phyloP scores from a whole-genome alignment of 2,329 filamentous ascomycete species.

The Fusarium nodosum region DNA sequence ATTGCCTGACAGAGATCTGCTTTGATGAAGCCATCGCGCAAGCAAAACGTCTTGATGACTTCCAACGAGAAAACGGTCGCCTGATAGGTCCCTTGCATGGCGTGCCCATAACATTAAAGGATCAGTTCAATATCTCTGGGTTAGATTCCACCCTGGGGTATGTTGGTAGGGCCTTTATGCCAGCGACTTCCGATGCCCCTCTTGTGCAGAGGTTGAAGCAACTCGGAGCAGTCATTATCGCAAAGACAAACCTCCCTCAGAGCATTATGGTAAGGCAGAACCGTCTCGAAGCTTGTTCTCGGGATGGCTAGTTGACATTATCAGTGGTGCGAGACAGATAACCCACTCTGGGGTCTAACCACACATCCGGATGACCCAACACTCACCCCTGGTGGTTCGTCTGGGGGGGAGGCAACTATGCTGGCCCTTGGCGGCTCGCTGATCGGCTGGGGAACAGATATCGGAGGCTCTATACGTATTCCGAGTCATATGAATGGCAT shows the following conservation, averaged over 20 bases:
- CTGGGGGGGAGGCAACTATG: neutral
- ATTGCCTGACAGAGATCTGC: neutral
- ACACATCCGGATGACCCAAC: neutral
- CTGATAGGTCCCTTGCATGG: conserved; percentile 1
- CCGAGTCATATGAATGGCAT: conserved; percentile 6
- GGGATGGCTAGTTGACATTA: neutral
- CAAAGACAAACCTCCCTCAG: conserved; percentile 4
- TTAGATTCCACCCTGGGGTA: neutral
- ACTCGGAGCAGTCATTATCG: neutral
- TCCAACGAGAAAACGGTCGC: neutral
- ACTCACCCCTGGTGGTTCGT: neutral
- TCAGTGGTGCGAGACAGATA: conserved; percentile 6
- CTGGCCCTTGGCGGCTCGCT: neutral
- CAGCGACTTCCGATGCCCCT: neutral
- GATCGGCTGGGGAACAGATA: conserved; percentile 3
- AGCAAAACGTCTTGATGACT: neutral
- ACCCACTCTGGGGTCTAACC: conserved; percentile 2
- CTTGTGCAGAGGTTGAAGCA: neutral
- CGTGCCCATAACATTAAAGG: neutral
- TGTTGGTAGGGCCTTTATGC: neutral
- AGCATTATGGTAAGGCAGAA: conserved; percentile 1
- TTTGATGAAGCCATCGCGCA: neutral
- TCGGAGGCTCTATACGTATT: neutral
- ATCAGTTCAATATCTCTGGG: neutral
- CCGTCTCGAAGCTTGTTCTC: neutral